Percentiles rank a stretch among this genome's conserved stretches.
Evolutionary conservation across 2,329 filamentous ascomycete genomes (phyloP).

Genomic region (Malbranchea cinnamomea): DNA sequence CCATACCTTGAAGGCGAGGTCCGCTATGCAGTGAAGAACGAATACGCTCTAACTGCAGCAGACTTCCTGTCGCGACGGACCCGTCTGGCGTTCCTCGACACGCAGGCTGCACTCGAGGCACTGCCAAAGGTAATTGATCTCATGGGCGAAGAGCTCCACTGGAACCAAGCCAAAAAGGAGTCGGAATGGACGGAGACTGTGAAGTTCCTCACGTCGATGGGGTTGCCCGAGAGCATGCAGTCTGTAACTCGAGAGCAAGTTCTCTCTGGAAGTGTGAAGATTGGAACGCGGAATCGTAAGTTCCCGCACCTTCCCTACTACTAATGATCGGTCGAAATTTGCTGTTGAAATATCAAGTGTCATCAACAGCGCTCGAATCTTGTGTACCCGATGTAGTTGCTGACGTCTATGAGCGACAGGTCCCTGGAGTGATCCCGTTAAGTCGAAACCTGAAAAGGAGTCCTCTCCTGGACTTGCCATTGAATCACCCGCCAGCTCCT

Average conservation of each 20-base stretch:
- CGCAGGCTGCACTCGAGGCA: conserved; percentile 63
- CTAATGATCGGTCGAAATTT: no score
- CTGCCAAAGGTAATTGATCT: conserved; percentile 64
- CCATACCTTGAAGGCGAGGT: conserved; percentile 73
- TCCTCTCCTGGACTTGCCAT: no score
- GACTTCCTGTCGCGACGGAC: conserved; percentile 65
- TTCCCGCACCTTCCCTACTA: no score
- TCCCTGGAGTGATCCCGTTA: no score
- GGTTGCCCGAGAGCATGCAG: conserved; percentile 3
- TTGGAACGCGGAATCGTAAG: conserved; percentile 1
- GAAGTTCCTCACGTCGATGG: conserved; percentile 21
- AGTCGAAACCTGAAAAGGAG: no score
- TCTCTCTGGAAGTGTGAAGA: conserved; percentile 1
- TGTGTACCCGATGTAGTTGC: no score
- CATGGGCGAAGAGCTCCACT: conserved; percentile 60
- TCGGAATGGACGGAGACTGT: conserved; percentile 55
- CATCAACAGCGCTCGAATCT: neutral
- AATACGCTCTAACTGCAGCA: conserved; percentile 67
- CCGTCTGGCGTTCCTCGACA: conserved; percentile 64
- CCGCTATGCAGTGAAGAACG: conserved; percentile 60
- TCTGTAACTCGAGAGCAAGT: conserved; percentile 5
- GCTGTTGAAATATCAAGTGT: no score
- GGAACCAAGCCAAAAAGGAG: conserved; percentile 52
- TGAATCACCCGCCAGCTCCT: no score
- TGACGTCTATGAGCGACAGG: no score